A percentile compares a stretch with the other conserved stretches of the same genome.
phyloP scores from a whole-genome alignment of 305 asterid species.

The Coffea humblotiana region DNA sequence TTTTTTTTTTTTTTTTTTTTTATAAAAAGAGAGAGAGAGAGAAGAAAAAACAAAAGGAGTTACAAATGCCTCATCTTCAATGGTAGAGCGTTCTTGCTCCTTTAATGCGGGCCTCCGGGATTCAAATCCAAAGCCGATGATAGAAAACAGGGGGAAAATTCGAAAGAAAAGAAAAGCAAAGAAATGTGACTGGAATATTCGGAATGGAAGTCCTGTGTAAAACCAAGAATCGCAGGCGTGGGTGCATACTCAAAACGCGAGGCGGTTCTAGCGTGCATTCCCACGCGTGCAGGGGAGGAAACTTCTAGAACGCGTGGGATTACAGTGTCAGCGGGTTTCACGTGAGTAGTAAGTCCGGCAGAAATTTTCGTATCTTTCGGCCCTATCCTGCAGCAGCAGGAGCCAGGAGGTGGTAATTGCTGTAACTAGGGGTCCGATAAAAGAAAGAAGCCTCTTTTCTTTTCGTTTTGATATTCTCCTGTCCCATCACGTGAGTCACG shows the following conservation, averaged over 20 bases:
- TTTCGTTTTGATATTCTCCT: neutral
- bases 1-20: too few species aligned
- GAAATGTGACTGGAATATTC: too few species aligned
- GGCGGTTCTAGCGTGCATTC: neutral
- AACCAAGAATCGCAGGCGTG: neutral
- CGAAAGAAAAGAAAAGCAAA: too few species aligned
- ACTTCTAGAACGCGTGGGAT: neutral
- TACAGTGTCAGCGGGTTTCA: slow-evolving; percentile 9
- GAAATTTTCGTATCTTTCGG: neutral
- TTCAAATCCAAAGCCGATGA: too few species aligned
- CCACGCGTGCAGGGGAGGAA: neutral
- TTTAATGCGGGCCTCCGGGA: too few species aligned
- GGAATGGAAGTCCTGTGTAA: neutral
- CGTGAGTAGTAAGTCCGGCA: slow-evolving; percentile 1
- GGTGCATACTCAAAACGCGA: neutral
- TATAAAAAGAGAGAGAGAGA: too few species aligned
- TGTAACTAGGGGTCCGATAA: neutral
- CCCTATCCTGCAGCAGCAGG: neutral
- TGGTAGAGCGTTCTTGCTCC: too few species aligned
- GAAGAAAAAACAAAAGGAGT: too few species aligned
- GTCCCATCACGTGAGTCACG: slow-evolving; percentile 26
- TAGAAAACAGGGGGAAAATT: too few species aligned
- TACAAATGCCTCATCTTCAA: too few species aligned
- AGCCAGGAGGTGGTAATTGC: neutral
- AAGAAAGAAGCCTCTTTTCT: too few species aligned